Evolutionary conservation across 2,329 filamentous ascomycete species (phyloP), one percentile per base, ranked within the genome.

Genomic region (Phyllosticta citriasiana): DNA sequence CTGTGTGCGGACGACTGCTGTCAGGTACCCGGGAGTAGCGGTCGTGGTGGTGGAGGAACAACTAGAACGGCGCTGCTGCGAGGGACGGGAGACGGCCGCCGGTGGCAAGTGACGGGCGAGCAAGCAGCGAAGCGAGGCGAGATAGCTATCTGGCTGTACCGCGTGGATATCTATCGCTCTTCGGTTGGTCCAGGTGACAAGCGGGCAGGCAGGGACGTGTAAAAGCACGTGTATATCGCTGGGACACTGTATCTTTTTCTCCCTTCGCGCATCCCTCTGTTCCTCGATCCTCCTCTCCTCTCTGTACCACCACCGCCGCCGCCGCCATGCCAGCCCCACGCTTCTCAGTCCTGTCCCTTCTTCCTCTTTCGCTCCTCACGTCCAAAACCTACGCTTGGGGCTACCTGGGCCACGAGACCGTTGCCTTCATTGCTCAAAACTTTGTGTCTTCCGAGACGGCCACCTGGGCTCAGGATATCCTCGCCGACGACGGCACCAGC

Each of bases 371-470:
- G 12, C 22, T 61, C 27, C 60, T 69, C 1, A 66, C 70, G 12
- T 63, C 62, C n/a, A 3, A 25, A 3, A 47, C 25, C 55, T 59
- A 65, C 33, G 79, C 78, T 7, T 84, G 82, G 82, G 81, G 82
- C 25, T 70, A 68, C 7, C 69, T 84, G 0, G 82, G 81, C 40
- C 82, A 84, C 63, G 76, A 78, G 30, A 81, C 82, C 2, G 76
- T 84, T 5, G 82, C 79, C 22, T 81, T 79, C 65, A 77, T 84
- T 50, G 81, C 82, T 0, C 77, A 81, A 60, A 73, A 77, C 64
- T 79, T 78, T 65, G 69, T 83, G 57, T 70, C 72, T 3, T 61
- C 71, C 19, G 66, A 72, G 16, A 80, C 80, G 3, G 72, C 73
- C 59, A 65, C 71, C 19, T 82, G 77, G 68, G 76, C 78, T 50